Evolutionary conservation across 768 basidiomycete genomes (phyloP), one percentile per base, ranked within the genome.

Genomic region (Mycena metata): DNA sequence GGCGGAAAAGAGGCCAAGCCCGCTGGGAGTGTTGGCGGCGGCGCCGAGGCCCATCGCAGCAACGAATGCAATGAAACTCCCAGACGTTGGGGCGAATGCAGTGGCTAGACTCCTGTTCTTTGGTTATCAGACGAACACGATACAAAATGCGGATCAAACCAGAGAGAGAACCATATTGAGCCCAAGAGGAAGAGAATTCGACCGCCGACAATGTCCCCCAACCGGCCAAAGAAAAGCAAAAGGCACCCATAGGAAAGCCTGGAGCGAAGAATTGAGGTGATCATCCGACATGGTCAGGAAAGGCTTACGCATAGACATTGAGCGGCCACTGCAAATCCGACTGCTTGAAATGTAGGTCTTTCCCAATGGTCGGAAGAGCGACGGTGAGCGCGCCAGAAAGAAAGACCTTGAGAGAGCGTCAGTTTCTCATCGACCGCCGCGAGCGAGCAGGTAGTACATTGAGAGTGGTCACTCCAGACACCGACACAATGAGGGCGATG

Each of bases 21-120:
- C 76, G 33, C 77, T 76, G 2, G 79, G 79, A 2, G 79, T 79
- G 61, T 79, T 79, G 9, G 79, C 79, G 16, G 79, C 79, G 50
- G 79, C 77, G 19, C 79, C 79, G 9, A 81, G 56, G 10, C 79
- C 79, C 62, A 74, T 71, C 16, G 79, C 60, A 15, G 77, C 79
- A 35, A 79, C 72, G 65, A 79, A 78, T 24, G 75, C 45, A 54
- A 80, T 80, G 66, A 81, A 78, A 30, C 73, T 36, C 13, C 60
- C 65, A 36, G 74, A 70, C 58, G 59, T 76, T 30, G 74, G 76
- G 16, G 78, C 74, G 41, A 79, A 77, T 30, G 78, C 76, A 4
- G 76, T 74, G 8, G 69, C 76, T 11, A 79, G 67, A 60, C 79
- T 80, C 78, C 79, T 73, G 50, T 11, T 35, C 11, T 17, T 13